Evolutionary conservation across 805 yeast species (phyloP), one percentile per base, ranked within the genome.

Genomic region (Grigorovia yakushimaensis): DNA sequence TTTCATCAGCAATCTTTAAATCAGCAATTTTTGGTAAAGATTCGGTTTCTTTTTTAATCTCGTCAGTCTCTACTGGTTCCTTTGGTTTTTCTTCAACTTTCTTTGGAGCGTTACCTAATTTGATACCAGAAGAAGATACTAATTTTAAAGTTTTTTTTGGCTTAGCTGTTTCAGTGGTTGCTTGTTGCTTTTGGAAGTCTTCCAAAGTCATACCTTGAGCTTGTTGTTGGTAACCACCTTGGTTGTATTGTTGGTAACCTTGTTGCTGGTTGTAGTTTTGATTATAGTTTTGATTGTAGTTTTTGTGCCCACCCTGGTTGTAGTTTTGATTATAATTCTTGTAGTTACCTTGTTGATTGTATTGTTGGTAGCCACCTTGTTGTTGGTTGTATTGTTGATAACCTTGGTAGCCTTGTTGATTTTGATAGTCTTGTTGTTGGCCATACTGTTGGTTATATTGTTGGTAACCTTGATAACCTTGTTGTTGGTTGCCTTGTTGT

Each of bases 131-230:
- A 41, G 82, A 76, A 27, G 81, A 67, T 36, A 81, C 80, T 62
- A 84, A 72, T 62, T 82, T 82, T 65, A 84, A 73, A 43, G 80
- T 77, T 60, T 73, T 81, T 72, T 83, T 85, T 41, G 84, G 82
- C 62, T 76, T 75, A 46, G 37, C 37, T 9, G 76, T 66, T 58
- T 69, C 50, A 15, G 66, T 52, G 39, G 48, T 47, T 48, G 73
- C 66, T 61, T 79, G 76, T 61, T 81, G 85, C 62, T 82, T 82
- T 62, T 84, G 82, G 69, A 79, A 87, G 54, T 86, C 95, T 46
- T 88, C 94, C 57, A 87, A 73, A 38, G 89, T 76, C 87, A 86
- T 80, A 51, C 81, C 82, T 57, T 71, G 72, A 38, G 59, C 64
- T 50, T 64, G 65, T 36, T 52, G 52, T 49, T 63, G 60, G 45